A percentile compares a stretch with the other conserved stretches of the same genome.
phyloP scores from a whole-genome alignment of 306 rosid species.

The Prunus mongolica region DNA sequence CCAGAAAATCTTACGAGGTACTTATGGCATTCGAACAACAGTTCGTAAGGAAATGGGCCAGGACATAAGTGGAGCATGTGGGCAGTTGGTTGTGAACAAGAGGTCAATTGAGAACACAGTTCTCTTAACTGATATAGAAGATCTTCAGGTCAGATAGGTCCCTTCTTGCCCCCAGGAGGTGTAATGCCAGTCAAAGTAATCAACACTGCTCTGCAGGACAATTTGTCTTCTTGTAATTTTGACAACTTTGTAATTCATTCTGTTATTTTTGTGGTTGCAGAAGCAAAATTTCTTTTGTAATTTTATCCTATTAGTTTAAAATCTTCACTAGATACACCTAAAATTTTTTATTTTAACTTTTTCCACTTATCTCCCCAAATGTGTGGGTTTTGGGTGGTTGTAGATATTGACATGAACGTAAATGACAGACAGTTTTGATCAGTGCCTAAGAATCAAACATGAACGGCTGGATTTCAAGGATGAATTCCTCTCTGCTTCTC shows the following conservation, averaged over 20 bases:
- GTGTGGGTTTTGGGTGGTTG: neutral
- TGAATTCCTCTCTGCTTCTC: no score
- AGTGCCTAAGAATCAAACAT: neutral
- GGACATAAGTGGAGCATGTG: conserved; percentile 99
- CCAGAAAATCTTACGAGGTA: conserved; percentile 80
- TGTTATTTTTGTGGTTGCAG: neutral
- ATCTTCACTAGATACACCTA: neutral
- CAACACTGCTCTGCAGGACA: neutral
- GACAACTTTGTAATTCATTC: neutral
- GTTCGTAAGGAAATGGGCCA: conserved; percentile 93
- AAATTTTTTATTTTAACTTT: neutral
- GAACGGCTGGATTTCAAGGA: neutral
- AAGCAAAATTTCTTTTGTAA: neutral
- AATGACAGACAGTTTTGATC: neutral
- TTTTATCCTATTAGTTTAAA: neutral
- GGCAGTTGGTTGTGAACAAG: conserved; percentile 76
- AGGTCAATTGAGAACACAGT: conserved; percentile 40
- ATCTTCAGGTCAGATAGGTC: conserved; percentile 44
- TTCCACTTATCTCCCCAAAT: neutral
- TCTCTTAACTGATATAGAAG: conserved; percentile 79
- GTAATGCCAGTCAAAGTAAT: neutral
- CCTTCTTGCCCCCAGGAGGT: neutral
- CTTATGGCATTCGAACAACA: conserved; percentile 75
- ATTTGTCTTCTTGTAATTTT: neutral
- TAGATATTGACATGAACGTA: neutral